Evolutionary conservation across 83 land plant genomes (phyloP).

Genomic region (Diphasiastrum complanatum): DNA sequence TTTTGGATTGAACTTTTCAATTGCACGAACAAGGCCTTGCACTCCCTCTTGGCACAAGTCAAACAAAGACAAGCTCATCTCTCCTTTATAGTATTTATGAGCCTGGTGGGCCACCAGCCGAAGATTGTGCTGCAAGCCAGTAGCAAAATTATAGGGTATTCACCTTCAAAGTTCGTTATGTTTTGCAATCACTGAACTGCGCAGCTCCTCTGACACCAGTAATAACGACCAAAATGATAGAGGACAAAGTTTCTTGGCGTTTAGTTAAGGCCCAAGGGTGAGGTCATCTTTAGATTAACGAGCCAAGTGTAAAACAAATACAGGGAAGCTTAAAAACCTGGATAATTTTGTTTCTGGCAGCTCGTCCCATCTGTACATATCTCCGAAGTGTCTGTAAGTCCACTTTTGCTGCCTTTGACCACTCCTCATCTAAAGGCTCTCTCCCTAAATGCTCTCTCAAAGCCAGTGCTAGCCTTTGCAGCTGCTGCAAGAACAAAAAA

Average conservation of each 20-base stretch:
- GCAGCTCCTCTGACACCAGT: not conserved
- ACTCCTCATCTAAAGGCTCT: slow-evolving; percentile 35
- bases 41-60: slow-evolving; percentile 42
- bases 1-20: slow-evolving; percentile 49
- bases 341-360: slow-evolving; percentile 34
- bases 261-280: not conserved
- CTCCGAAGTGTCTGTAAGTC: slow-evolving; percentile 18
- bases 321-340: slow-evolving; percentile 14
- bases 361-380: slow-evolving; percentile 8
- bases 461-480: slow-evolving; percentile 3
- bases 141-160: not conserved
- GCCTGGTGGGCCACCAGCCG: slow-evolving; percentile 33
- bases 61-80: slow-evolving; percentile 24
- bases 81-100: slow-evolving; percentile 31
- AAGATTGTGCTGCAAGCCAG: slow-evolving; percentile 24
- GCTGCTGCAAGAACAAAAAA: no score
- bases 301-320: not conserved
- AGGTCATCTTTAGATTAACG: not conserved
- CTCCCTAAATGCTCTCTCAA: slow-evolving; percentile 13
- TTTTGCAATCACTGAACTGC: not conserved
- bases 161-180: not conserved
- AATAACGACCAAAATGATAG: not conserved
- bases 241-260: not conserved
- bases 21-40: slow-evolving; percentile 24
- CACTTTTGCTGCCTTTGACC: slow-evolving; percentile 29